Evolutionary conservation across 768 basidiomycete genomes (phyloP).

Genomic region (Xanthoconium purpureum): DNA sequence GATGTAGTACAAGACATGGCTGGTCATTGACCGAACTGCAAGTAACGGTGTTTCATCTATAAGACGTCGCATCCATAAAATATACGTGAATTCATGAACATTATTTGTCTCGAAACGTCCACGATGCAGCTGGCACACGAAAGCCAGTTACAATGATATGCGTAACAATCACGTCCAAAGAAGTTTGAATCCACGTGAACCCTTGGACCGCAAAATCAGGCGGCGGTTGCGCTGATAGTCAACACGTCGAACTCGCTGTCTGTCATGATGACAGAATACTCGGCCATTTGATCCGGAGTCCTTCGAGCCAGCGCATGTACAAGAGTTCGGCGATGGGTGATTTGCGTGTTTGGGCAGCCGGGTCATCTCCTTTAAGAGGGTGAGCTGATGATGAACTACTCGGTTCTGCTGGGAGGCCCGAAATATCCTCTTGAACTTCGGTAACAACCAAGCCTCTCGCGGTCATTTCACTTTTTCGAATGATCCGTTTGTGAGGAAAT

Average conservation of each 20-base stretch:
- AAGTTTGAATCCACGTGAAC: not conserved
- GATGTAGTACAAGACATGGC: not conserved
- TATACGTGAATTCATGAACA: constrained; percentile 15
- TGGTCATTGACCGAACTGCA: not conserved
- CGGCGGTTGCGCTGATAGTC: not conserved
- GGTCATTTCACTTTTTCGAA: constrained; percentile 83
- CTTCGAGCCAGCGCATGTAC: constrained; percentile 97
- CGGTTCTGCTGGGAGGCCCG: constrained; percentile 43
- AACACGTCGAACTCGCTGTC: not conserved
- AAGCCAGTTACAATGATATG: not conserved
- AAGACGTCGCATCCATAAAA: constrained; percentile 3
- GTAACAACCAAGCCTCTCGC: constrained; percentile 79
- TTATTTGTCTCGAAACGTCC: not conserved
- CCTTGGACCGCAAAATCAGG: not conserved
- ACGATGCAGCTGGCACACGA: not conserved
- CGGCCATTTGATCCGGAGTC: constrained; percentile 88
- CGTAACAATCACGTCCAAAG: constrained; percentile 1
- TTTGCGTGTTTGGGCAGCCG: constrained; percentile 48
- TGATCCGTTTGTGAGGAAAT: constrained; percentile 79
- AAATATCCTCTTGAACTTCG: constrained; percentile 72
- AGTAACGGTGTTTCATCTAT: not conserved
- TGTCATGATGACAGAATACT: constrained; percentile 46
- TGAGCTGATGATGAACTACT: constrained; percentile 28
- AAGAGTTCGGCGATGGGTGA: constrained; percentile 93
- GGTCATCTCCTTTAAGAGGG: constrained; percentile 37